Evolutionary conservation across 768 basidiomycete species (phyloP).

Genomic region (Butyriboletus loyo): DNA sequence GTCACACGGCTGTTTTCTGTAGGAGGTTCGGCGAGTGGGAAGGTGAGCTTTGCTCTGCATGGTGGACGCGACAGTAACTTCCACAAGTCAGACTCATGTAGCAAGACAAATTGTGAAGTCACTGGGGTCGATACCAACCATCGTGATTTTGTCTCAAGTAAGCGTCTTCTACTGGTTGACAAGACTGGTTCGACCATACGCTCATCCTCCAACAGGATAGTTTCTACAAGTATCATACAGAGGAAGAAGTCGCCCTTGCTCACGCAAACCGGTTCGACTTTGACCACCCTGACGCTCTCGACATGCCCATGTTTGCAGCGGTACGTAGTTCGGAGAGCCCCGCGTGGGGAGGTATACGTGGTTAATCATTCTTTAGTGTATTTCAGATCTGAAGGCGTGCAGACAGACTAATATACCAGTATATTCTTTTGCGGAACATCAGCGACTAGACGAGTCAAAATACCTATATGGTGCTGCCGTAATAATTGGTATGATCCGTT

Average conservation of each 20-base stretch:
- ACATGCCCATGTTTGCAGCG: constrained; percentile 80
- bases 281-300: constrained; percentile 91
- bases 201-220: constrained; percentile 59
- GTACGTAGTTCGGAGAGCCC: constrained; percentile 41
- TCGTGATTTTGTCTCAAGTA: constrained; percentile 90
- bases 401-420: constrained; percentile 86
- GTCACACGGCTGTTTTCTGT: constrained; percentile 4
- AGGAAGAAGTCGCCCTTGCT: constrained; percentile 80
- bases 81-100: constrained; percentile 65
- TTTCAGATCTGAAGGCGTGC: constrained; percentile 81
- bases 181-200: not conserved
- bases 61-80: constrained; percentile 1
- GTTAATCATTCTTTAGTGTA: constrained; percentile 50
- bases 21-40: constrained; percentile 88
- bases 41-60: constrained; percentile 45
- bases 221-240: constrained; percentile 82
- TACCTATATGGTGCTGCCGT: constrained; percentile 93
- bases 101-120: constrained; percentile 77
- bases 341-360: not conserved
- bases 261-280: constrained; percentile 80
- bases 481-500: constrained; percentile 63
- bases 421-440: constrained; percentile 92
- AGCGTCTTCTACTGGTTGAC: constrained; percentile 1
- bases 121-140: constrained; percentile 80
- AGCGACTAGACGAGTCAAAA: constrained; percentile 72